phyloP scores from a whole-genome alignment of 495 filamentous ascomycete genomes.

The Umbilicaria muhlenbergii region DNA sequence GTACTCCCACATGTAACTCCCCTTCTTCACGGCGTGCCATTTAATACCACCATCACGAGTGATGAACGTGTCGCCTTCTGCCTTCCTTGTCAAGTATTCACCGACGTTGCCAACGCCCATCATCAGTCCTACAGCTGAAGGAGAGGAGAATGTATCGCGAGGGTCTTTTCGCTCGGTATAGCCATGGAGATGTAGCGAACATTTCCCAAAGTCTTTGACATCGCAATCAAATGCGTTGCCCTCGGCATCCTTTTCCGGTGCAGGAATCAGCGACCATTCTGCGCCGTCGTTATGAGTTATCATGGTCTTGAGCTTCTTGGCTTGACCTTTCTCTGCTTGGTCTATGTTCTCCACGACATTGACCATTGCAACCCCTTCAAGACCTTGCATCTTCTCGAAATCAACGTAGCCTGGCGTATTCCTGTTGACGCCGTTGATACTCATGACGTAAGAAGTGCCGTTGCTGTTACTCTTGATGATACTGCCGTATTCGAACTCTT shows the following conservation, averaged over 20 bases:
- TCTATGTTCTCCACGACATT: conserved; percentile 70
- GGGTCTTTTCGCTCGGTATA: conserved; percentile 79
- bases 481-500: conserved; percentile 55
- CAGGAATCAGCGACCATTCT: conserved; percentile 59
- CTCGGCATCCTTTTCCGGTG: conserved; percentile 51
- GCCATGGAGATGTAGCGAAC: conserved; percentile 82
- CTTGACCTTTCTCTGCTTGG: conserved; percentile 39
- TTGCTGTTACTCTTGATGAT: conserved; percentile 98
- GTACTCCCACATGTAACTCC: conserved; percentile 79
- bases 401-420: conserved; percentile 66
- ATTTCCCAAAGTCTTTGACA: conserved; percentile 39
- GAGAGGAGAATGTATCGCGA: conserved; percentile 70
- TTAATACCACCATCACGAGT: conserved; percentile 74
- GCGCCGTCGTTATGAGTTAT: conserved; percentile 95
- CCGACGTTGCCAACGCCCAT: conserved; percentile 88
- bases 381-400: conserved; percentile 85
- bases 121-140: conserved; percentile 81
- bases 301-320: conserved; percentile 71
- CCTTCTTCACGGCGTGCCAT: conserved; percentile 75
- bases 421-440: conserved; percentile 60
- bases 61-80: conserved; percentile 59
- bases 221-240: conserved; percentile 55
- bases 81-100: conserved; percentile 34
- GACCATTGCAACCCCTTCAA: conserved; percentile 77
- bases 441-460: conserved; percentile 83